These are phyloP conservation scores for Diophrys sp. DNA, from an alignment of 73 alveolate species.

Conservation along the genomic window DNA sequence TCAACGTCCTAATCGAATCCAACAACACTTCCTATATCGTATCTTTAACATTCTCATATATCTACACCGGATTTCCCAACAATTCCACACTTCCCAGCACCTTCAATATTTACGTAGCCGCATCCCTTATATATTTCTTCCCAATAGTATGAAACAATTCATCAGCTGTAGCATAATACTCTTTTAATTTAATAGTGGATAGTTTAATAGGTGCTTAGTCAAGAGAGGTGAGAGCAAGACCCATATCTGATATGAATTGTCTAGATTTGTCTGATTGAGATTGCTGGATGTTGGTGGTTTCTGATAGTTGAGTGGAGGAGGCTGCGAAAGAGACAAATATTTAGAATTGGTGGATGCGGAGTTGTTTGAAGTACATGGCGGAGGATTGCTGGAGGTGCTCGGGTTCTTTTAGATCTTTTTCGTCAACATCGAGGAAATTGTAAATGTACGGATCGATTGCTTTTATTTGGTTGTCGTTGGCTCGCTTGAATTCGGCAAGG, in stretches of 20 bases:
- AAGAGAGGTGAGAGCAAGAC: conserved; percentile 6
- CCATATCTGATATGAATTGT: neutral
- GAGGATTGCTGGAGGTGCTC: neutral
- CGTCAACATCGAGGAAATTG: no score
- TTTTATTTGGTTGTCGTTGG: neutral
- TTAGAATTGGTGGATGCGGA: neutral
- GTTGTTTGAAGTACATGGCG: conserved; percentile 11
- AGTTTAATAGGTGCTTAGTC: conserved; percentile 10
- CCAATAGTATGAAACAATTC: neutral
- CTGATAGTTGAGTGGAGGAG: neutral
- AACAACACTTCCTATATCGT: neutral
- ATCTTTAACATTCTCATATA: neutral
- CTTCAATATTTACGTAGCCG: neutral
- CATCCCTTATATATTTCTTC: neutral
- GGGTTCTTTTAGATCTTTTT: no score
- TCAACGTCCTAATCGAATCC: conserved; percentile 4
- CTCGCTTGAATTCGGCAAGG: neutral
- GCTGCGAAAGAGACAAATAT: neutral
- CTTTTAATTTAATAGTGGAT: neutral
- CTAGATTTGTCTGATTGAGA: neutral
- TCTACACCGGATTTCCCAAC: conserved; percentile 2
- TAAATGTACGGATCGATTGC: neutral
- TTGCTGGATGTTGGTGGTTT: neutral
- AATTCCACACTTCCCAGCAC: conserved; percentile 1
- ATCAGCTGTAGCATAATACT: conserved; percentile 3